These are phyloP conservation scores for Spergularia marina DNA, from an alignment of 148 eudicot genomes.

Conservation along the genomic window DNA sequence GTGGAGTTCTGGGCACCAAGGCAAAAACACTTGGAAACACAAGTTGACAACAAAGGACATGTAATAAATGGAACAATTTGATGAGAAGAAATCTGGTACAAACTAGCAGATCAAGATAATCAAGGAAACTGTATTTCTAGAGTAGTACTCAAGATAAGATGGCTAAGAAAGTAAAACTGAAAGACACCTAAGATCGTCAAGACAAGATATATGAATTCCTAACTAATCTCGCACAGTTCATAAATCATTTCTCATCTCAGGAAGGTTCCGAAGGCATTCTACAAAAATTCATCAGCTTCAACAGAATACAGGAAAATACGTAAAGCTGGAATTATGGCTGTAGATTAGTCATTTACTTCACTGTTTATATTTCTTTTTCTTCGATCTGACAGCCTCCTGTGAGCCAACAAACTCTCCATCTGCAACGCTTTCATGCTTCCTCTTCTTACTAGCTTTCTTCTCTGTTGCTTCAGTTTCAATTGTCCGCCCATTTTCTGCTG, in stretches of 20 bases:
- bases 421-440: slow-evolving; percentile 32
- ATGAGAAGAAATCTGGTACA: not conserved
- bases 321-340: not conserved
- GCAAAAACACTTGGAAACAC: not conserved
- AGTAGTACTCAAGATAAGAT: not conserved
- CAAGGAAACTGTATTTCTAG: not conserved
- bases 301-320: not conserved
- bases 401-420: slow-evolving; percentile 22
- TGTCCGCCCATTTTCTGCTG: slow-evolving; percentile 3
- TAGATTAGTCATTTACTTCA: slow-evolving; percentile 18
- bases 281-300: not conserved
- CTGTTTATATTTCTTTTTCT: slow-evolving; percentile 35
- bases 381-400: slow-evolving; percentile 30
- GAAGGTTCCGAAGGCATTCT: not conserved
- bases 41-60: not conserved
- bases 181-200: slow-evolving; percentile 1
- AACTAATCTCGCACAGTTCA: not conserved
- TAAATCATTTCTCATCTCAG: not conserved
- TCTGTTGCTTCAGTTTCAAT: slow-evolving; percentile 6
- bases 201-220: not conserved
- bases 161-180: not conserved
- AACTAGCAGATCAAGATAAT: not conserved
- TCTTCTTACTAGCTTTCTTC: slow-evolving; percentile 33
- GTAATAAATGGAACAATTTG: not conserved
- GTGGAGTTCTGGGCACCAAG: not conserved